These are phyloP conservation scores for Raffaelea albimanens DNA, from an alignment of 2,329 filamentous ascomycete genomes.

Conservation along the genomic window DNA sequence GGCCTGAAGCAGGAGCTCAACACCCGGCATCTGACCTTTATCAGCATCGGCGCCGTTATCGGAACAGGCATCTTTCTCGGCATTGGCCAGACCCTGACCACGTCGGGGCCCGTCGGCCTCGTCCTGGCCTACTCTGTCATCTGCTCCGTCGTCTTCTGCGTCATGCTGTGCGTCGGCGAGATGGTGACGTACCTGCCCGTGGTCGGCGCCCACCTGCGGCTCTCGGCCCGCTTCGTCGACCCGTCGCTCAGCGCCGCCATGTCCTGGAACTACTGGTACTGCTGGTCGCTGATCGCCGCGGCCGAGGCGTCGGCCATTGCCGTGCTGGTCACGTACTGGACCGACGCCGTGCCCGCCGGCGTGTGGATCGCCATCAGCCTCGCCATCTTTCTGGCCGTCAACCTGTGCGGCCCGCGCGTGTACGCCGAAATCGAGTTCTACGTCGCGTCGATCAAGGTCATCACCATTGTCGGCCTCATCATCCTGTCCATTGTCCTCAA, in stretches of 20 bases:
- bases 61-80: constrained; percentile 38
- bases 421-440: constrained; percentile 55
- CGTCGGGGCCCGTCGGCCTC: constrained; percentile 29
- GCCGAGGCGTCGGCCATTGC: constrained; percentile 47
- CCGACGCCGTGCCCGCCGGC: constrained; percentile 19
- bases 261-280: constrained; percentile 40
- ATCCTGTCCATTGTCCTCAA: constrained; percentile 45
- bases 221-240: constrained; percentile 35
- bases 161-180: constrained; percentile 34
- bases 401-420: constrained; percentile 45
- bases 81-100: constrained; percentile 29
- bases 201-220: constrained; percentile 37
- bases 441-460: constrained; percentile 51
- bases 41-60: constrained; percentile 25
- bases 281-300: constrained; percentile 29
- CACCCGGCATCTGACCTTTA: neutral
- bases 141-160: constrained; percentile 31
- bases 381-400: constrained; percentile 41
- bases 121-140: constrained; percentile 31
- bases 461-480: constrained; percentile 49
- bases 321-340: constrained; percentile 54
- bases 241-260: constrained; percentile 35
- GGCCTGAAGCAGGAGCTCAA: neutral
- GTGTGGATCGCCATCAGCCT: constrained; percentile 53
- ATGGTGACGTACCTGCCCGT: constrained; percentile 52